Conservation (phyloP, 495 filamentous ascomycete genomes). For the Lasiosphaeria hispida region DNA sequence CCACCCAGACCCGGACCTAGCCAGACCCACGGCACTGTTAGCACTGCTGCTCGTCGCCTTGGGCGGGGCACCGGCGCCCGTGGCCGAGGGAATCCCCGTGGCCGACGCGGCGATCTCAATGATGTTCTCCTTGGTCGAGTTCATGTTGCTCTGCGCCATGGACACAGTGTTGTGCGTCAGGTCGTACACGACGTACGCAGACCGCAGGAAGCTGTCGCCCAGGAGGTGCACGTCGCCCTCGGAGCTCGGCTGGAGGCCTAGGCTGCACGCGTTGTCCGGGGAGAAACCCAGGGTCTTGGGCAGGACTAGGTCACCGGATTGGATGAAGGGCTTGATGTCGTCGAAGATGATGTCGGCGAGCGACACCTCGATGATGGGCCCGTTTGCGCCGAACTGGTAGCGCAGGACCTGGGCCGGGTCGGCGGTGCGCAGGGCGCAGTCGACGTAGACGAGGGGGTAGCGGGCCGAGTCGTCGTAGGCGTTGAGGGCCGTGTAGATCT, state of each 20-base stretch:
- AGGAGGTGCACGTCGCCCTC: slow-evolving; percentile 39
- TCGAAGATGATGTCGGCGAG: slow-evolving; percentile 73
- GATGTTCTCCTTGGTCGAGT: slow-evolving; percentile 53
- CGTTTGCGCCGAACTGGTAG: slow-evolving; percentile 62
- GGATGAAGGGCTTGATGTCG: slow-evolving; percentile 35
- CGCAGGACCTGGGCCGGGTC: slow-evolving; percentile 54
- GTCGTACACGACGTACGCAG: slow-evolving; percentile 86
- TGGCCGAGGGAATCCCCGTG: slow-evolving; percentile 33
- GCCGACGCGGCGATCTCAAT: slow-evolving; percentile 38
- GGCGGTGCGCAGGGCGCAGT: slow-evolving; percentile 59
- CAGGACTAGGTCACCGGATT: not conserved
- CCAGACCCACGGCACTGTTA: too few relatives aligned
- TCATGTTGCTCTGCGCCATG: slow-evolving; percentile 75
- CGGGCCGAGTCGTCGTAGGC: slow-evolving; percentile 50
- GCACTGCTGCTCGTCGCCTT: not conserved
- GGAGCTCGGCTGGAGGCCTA: slow-evolving; percentile 69
- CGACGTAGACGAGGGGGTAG: slow-evolving; percentile 51
- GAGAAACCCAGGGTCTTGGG: slow-evolving; percentile 41
- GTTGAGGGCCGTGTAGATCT: slow-evolving; percentile 61
- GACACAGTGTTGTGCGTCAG: slow-evolving; percentile 74
- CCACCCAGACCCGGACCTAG: too few relatives aligned
- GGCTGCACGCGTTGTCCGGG: slow-evolving; percentile 51
- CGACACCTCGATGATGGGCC: slow-evolving; percentile 63
- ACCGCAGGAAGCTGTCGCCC: slow-evolving; percentile 84
- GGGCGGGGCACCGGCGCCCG: slow-evolving; percentile 9